Evolutionary conservation across 139 green algal genomes (phyloP), one percentile per base, ranked within the genome.

Genomic region (Eudorina sp.): DNA sequence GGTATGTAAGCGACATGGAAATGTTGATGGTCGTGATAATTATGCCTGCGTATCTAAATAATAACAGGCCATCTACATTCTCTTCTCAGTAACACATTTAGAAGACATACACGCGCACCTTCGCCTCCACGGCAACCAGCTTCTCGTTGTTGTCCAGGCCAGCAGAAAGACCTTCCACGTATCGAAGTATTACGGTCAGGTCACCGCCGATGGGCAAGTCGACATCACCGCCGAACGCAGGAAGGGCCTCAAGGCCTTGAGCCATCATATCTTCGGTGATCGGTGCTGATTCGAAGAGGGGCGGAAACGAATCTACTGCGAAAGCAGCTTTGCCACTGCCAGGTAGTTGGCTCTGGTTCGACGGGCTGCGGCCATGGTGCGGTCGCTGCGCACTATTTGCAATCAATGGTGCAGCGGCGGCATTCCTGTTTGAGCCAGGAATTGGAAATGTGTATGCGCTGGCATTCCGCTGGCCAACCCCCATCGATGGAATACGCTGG

Each of bases 141-240:
- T 68, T 66, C 66, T 87, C 81, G 81, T 78, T 78, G 81, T 64
- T 87, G 9, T 36, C 46, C 4, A 87, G 46, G 4, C 7, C 45
- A 7, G 45, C 14, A 3, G 64, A 38, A 31, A 87, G 43, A 9
- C 60, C 81, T 34, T 87, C 60, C n/a, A 75, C 64, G 31, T 9
- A 51, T 45, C 81, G 64, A 38, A 87, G 45, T 4, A 78, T 21
- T 16, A 87, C 31, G 3, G 81, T 78, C 18, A 87, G 45, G 31
- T 87, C 81, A 38, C 81, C 81, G 3, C 81, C 81, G 5, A 79
- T 53, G 23, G 81, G 81, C 21, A 87, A 34, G 46, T 87, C 81
- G 21, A 87, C 46, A 31, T 87, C 41, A 18, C 9, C 41, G 16
- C 45, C 64, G n/a, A 48, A 87, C 14, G 31, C 8, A 1, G 81